Percentiles rank a stretch among this genome's conserved stretches.
These are phyloP conservation scores for Xanthoparmelia taractica DNA, from an alignment of 495 filamentous ascomycete species.

Conservation along the genomic window DNA sequence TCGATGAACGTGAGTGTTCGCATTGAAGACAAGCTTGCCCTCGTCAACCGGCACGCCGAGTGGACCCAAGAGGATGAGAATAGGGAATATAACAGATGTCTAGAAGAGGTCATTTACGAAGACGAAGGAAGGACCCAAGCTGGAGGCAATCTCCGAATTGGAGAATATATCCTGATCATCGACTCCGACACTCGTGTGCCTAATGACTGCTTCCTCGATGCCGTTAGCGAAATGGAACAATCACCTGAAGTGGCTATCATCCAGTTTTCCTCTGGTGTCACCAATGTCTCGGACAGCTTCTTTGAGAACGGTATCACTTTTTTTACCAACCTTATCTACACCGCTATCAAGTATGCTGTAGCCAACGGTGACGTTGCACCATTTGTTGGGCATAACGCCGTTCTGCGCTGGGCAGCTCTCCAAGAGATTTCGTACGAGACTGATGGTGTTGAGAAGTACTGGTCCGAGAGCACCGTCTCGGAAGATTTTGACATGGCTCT, in stretches of 20 bases:
- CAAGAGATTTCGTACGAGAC: conserved; percentile 69
- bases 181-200: conserved; percentile 73
- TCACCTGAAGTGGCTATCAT: conserved; percentile 74
- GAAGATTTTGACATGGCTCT: conserved; percentile 86
- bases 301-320: conserved; percentile 75
- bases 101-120: conserved; percentile 47
- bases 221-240: conserved; percentile 71
- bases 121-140: conserved; percentile 68
- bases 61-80: conserved; percentile 49
- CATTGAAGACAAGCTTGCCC: conserved; percentile 50
- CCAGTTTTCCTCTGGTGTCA: conserved; percentile 74
- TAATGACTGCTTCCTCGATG: conserved; percentile 66
- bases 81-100: conserved; percentile 41
- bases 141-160: conserved; percentile 70
- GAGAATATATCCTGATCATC: conserved; percentile 69
- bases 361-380: conserved; percentile 77
- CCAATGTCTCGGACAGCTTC: conserved; percentile 68
- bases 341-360: conserved; percentile 67
- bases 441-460: conserved; percentile 67
- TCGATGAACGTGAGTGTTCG: conserved; percentile 50
- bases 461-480: conserved; percentile 75
- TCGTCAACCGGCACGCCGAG: conserved; percentile 32
- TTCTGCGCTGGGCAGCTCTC: conserved; percentile 71
- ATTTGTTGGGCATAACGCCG: conserved; percentile 63
- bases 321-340: conserved; percentile 80